These are phyloP conservation scores for Phytophthora aleatoria DNA, from an alignment of 352 stramenopile species.

Conservation along the genomic window DNA sequence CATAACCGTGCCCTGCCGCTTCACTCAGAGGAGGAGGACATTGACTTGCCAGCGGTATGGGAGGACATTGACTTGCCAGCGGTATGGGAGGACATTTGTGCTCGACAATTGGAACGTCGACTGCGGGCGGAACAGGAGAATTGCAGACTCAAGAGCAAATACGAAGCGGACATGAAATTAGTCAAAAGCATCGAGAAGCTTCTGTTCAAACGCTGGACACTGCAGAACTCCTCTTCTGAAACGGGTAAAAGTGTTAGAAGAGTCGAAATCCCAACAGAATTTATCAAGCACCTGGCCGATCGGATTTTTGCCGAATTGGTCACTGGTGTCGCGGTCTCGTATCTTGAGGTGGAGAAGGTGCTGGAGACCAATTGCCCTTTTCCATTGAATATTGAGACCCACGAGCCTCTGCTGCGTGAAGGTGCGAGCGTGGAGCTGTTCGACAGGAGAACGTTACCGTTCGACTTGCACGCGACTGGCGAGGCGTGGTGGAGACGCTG, in stretches of 20 bases:
- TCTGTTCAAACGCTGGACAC: conserved; percentile 17
- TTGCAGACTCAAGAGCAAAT: conserved; percentile 25
- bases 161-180: conserved; percentile 14
- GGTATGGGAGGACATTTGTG: conserved; percentile 33
- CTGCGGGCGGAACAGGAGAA: conserved; percentile 34
- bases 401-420: conserved; percentile 25
- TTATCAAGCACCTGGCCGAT: conserved; percentile 15
- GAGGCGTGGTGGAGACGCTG: conserved; percentile 43
- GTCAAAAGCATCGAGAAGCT: conserved; percentile 23
- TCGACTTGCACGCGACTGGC: conserved; percentile 34
- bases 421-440: conserved; percentile 38
- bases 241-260: conserved; percentile 15
- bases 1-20: not conserved
- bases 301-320: conserved; percentile 36
- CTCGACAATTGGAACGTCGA: conserved; percentile 25
- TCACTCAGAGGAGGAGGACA: not conserved
- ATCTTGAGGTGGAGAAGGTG: conserved; percentile 42
- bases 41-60: conserved; percentile 9
- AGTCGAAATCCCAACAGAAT: conserved; percentile 22
- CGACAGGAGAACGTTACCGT: conserved; percentile 35
- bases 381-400: conserved; percentile 7
- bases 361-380: conserved; percentile 29
- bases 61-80: not conserved
- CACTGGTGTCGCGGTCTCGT: conserved; percentile 34
- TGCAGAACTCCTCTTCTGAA: conserved; percentile 2